Conservation (phyloP, 495 filamentous ascomycete genomes). For the Podospora appendiculata region DNA sequence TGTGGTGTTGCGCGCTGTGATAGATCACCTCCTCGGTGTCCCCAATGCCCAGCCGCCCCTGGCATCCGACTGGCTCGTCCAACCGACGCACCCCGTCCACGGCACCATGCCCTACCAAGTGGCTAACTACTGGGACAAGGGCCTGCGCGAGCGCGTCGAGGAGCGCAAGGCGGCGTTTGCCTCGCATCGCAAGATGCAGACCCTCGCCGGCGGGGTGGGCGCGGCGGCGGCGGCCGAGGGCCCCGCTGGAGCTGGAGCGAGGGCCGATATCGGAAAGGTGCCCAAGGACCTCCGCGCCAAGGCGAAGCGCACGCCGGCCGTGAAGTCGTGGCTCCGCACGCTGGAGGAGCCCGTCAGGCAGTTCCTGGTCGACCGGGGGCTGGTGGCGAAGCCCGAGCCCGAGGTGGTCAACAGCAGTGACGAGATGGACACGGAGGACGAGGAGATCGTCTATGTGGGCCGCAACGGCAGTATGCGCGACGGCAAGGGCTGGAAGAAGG, state of each 20-base stretch:
- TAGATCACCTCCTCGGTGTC: constrained; percentile 80
- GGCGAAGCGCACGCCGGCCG: constrained; percentile 40
- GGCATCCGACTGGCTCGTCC: constrained; percentile 71
- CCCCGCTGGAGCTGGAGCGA: background rate
- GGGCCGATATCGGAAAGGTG: constrained; percentile 37
- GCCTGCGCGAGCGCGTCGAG: constrained; percentile 45
- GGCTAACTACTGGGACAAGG: constrained; percentile 77
- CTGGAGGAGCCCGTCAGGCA: constrained; percentile 41
- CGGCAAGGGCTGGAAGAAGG: constrained; percentile 31
- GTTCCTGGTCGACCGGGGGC: constrained; percentile 34
- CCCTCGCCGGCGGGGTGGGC: background rate
- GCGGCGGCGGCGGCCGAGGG: background rate
- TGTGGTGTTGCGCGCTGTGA: background rate
- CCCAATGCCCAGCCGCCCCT: constrained; percentile 78
- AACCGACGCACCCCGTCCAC: constrained; percentile 68
- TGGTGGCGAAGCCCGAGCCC: background rate
- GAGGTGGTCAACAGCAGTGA: constrained; percentile 34
- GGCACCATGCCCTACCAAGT: constrained; percentile 76
- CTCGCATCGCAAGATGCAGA: constrained; percentile 17
- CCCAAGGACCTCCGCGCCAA: constrained; percentile 50
- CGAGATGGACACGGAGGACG: constrained; percentile 59
- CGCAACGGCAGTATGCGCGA: constrained; percentile 68
- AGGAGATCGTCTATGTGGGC: constrained; percentile 91
- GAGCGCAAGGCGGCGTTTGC: constrained; percentile 23
- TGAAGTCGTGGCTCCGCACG: constrained; percentile 37